A percentile compares a stretch with the other conserved stretches of the same genome.
Conservation (phyloP, 768 basidiomycete species). For the Pholiota molesta region DNA sequence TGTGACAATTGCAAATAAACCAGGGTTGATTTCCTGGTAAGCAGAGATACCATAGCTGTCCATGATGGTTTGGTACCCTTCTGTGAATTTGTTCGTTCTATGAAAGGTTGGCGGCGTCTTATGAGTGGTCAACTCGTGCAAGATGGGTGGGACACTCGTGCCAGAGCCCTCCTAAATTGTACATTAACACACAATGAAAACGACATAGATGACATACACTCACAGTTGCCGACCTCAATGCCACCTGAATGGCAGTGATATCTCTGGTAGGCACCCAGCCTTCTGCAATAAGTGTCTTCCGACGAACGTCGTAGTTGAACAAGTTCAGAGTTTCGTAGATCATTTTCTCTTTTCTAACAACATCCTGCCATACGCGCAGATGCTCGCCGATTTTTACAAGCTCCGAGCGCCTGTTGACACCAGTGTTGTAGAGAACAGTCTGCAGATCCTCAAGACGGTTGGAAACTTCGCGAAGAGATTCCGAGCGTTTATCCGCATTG, state of each 20-base stretch:
- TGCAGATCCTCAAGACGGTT: constrained; percentile 90
- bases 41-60: constrained; percentile 94
- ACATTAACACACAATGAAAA: not conserved
- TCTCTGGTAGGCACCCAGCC: constrained; percentile 98
- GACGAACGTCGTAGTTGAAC: constrained; percentile 91
- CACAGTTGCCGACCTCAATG: constrained; percentile 84
- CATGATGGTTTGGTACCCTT: constrained; percentile 97
- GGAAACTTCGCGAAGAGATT: constrained; percentile 87
- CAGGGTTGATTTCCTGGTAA: constrained; percentile 97
- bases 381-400: constrained; percentile 84
- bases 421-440: constrained; percentile 88
- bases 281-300: constrained; percentile 95
- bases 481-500: constrained; percentile 89
- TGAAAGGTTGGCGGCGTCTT: constrained; percentile 96
- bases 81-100: constrained; percentile 94
- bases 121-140: constrained; percentile 86
- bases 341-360: constrained; percentile 93
- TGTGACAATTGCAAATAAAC: constrained; percentile 87
- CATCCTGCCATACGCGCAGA: constrained; percentile 89
- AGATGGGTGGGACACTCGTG: constrained; percentile 87
- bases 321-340: constrained; percentile 96
- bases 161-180: constrained; percentile 81
- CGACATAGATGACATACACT: constrained; percentile 32
- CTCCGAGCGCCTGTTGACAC: constrained; percentile 78
- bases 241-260: constrained; percentile 82